phyloP scores from a whole-genome alignment of 768 basidiomycete genomes.

The Rubroboletus pulcherrimus region DNA sequence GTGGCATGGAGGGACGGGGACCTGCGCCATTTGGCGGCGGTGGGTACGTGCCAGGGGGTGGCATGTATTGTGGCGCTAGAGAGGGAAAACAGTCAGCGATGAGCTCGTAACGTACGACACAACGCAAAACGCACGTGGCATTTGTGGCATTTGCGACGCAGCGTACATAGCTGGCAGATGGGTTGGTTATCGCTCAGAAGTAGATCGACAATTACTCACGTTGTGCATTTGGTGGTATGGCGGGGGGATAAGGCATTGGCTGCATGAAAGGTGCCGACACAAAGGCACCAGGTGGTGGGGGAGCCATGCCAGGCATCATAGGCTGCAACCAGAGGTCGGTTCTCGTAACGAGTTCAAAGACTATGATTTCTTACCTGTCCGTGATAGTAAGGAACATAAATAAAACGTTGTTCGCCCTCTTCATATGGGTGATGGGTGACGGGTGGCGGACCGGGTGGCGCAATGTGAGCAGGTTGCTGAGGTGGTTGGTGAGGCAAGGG shows the following conservation, averaged over 20 bases:
- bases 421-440: slow-evolving; percentile 76
- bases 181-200: slow-evolving; percentile 1
- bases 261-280: slow-evolving; percentile 82
- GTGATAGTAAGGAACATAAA: slow-evolving; percentile 82
- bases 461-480: slow-evolving; percentile 65
- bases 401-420: slow-evolving; percentile 67
- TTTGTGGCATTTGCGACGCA: slow-evolving; percentile 77
- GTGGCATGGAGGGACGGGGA: slow-evolving; percentile 86
- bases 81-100: slow-evolving; percentile 5
- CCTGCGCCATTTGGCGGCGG: slow-evolving; percentile 75
- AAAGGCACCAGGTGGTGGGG: slow-evolving; percentile 75
- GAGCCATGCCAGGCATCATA: slow-evolving; percentile 84
- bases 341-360: neutral
- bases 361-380: slow-evolving; percentile 50
- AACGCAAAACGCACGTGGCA: slow-evolving; percentile 65
- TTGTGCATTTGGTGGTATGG: slow-evolving; percentile 74
- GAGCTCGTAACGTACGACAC: neutral
- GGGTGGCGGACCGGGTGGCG: slow-evolving; percentile 62
- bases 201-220: slow-evolving; percentile 16
- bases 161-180: slow-evolving; percentile 66
- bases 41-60: slow-evolving; percentile 71
- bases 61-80: slow-evolving; percentile 75
- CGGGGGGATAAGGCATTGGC: slow-evolving; percentile 78
- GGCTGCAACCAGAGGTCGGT: slow-evolving; percentile 39
- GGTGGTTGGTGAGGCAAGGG: slow-evolving; percentile 53